Percentiles rank a stretch among this genome's conserved stretches.
These are phyloP conservation scores for Vitis amurensis DNA, from an alignment of 164 flowering plant species.

Conservation along the genomic window DNA sequence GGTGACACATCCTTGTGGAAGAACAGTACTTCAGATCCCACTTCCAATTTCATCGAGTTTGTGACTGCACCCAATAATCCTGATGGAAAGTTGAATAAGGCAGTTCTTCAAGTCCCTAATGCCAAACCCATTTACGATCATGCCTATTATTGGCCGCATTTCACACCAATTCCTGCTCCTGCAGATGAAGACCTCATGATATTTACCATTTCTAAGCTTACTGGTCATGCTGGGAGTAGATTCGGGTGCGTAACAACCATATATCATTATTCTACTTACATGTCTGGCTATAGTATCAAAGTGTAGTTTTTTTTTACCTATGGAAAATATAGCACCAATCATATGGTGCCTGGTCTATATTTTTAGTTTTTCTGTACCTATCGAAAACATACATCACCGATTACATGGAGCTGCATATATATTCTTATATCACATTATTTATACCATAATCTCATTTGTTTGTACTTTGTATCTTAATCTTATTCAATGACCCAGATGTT, in stretches of 20 bases:
- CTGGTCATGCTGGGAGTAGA: conserved; percentile 83
- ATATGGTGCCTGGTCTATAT: too few relatives aligned
- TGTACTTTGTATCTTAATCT: too few relatives aligned
- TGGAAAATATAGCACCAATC: too few relatives aligned
- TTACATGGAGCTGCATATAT: too few relatives aligned
- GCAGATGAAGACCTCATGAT: conserved; percentile 66
- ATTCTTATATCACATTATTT: too few relatives aligned
- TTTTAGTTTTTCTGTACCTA: too few relatives aligned
- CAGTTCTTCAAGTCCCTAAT: conserved; percentile 38
- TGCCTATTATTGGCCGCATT: conserved; percentile 87
- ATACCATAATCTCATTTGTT: too few relatives aligned
- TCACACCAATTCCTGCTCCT: conserved; percentile 55
- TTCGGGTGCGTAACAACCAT: conserved; percentile 46
- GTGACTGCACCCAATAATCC: conserved; percentile 89
- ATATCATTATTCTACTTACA: too few relatives aligned
- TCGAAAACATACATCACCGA: too few relatives aligned
- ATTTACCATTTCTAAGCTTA: conserved; percentile 72
- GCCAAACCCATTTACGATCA: conserved; percentile 50
- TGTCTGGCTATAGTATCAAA: too few relatives aligned
- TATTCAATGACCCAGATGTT: too few relatives aligned
- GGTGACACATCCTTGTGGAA: conserved; percentile 50
- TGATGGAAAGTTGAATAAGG: conserved; percentile 45
- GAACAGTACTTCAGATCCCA: conserved; percentile 23
- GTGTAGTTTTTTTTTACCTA: too few relatives aligned
- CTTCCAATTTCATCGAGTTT: conserved; percentile 45